A percentile compares a stretch with the other conserved stretches of the same genome.
Conservation (phyloP, 1,284 basidiomycete genomes). For the Leccinum insolens region DNA sequence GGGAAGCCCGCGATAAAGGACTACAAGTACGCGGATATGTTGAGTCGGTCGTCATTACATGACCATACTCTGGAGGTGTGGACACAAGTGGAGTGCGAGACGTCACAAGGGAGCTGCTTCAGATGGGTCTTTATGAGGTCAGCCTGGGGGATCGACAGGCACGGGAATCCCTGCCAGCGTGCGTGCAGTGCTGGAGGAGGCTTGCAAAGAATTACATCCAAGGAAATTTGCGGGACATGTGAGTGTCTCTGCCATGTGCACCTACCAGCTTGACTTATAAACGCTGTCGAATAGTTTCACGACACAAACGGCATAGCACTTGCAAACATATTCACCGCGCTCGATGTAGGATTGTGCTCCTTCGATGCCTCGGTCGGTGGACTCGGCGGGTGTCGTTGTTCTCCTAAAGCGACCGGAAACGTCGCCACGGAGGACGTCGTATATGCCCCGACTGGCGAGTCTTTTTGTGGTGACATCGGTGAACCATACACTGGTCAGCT, state of each 20-base stretch:
- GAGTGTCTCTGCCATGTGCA: constrained; percentile 31
- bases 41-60: constrained; percentile 75
- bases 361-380: constrained; percentile 82
- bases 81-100: constrained; percentile 69
- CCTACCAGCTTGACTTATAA: background rate
- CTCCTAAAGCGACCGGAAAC: constrained; percentile 59
- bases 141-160: constrained; percentile 90
- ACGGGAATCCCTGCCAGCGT: constrained; percentile 65
- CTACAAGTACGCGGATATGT: constrained; percentile 89
- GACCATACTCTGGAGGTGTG: constrained; percentile 85
- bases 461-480: too few species aligned
- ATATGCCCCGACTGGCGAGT: too few species aligned
- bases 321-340: constrained; percentile 69
- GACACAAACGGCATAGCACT: constrained; percentile 89
- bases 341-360: constrained; percentile 68
- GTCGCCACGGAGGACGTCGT: too few species aligned
- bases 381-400: constrained; percentile 62
- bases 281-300: constrained; percentile 67
- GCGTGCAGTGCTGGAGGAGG: constrained; percentile 68
- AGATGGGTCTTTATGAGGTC: constrained; percentile 74
- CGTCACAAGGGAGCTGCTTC: constrained; percentile 70
- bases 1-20: constrained; percentile 36
- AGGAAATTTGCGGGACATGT: constrained; percentile 66
- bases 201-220: constrained; percentile 64
- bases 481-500: too few species aligned